Percentiles rank a stretch among this genome's conserved stretches.
Evolutionary conservation across 257 asterid genomes (phyloP).

Genomic region (Linderniella brevidens): DNA sequence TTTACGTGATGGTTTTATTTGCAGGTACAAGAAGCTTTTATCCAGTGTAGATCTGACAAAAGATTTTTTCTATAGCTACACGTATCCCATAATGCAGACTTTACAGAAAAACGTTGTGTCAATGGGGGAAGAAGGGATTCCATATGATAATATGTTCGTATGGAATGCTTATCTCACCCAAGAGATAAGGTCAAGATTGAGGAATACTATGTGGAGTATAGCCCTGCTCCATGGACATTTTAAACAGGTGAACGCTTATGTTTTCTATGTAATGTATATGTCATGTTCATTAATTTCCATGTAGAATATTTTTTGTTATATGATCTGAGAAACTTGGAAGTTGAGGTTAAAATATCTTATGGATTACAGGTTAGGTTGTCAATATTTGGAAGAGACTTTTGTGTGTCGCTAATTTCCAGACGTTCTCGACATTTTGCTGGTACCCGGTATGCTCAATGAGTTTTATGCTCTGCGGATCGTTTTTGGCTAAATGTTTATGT

Average conservation of each 20-base stretch:
- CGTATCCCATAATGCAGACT: conserved; percentile 90
- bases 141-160: conserved; percentile 89
- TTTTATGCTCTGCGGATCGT: conserved; percentile 4
- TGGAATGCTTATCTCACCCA: conserved; percentile 93
- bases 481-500: background rate
- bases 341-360: conserved; percentile 2
- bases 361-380: conserved; percentile 61
- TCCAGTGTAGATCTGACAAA: conserved; percentile 94
- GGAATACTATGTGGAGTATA: conserved; percentile 83
- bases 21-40: conserved; percentile 97
- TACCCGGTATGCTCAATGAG: conserved; percentile 53
- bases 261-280: background rate
- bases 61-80: conserved; percentile 90
- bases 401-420: conserved; percentile 74
- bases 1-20: background rate
- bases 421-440: conserved; percentile 99
- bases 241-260: conserved; percentile 36
- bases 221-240: conserved; percentile 95
- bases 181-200: conserved; percentile 76
- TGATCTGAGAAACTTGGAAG: no score
- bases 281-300: background rate
- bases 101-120: conserved; percentile 77
- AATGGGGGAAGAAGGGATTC: conserved; percentile 61
- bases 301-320: no score
- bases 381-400: conserved; percentile 89